Conservation (phyloP, 129 eudicot genomes). For the Scalesia atractyloides region DNA sequence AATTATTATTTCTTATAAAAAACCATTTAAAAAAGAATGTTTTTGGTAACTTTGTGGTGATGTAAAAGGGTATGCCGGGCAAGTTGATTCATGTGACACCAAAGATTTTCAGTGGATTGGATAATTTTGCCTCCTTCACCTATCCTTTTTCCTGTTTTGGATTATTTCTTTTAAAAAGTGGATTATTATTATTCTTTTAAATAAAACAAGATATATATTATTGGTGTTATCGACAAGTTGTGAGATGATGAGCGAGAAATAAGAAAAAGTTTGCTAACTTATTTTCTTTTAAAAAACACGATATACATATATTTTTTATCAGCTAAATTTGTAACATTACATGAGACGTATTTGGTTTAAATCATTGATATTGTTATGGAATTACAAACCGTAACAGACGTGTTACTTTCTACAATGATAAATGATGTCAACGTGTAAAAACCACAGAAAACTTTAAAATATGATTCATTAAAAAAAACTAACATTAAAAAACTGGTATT, state of each 20-base stretch:
- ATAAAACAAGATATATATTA: not conserved
- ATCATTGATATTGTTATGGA: too few species aligned
- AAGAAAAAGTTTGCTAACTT: not conserved
- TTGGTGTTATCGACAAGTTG: conserved; percentile 45
- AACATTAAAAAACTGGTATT: too few species aligned
- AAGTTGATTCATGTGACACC: conserved; percentile 35
- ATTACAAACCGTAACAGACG: too few species aligned
- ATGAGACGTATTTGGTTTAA: too few species aligned
- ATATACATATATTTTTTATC: too few species aligned
- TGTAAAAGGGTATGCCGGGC: not conserved
- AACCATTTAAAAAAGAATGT: not conserved
- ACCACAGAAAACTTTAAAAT: too few species aligned
- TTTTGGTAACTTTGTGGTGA: not conserved
- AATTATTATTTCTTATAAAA: not conserved
- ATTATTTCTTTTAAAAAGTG: not conserved
- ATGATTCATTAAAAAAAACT: too few species aligned
- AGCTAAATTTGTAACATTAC: too few species aligned
- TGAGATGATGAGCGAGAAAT: conserved; percentile 28
- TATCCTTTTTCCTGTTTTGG: conserved; percentile 26
- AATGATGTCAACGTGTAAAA: too few species aligned
- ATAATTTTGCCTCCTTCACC: not conserved
- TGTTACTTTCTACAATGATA: too few species aligned
- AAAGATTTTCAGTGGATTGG: conserved; percentile 17
- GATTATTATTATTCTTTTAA: not conserved
- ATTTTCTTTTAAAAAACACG: too few species aligned